Evolutionary conservation across 257 asterid genomes (phyloP).

Genomic region (Coffea canephora): DNA sequence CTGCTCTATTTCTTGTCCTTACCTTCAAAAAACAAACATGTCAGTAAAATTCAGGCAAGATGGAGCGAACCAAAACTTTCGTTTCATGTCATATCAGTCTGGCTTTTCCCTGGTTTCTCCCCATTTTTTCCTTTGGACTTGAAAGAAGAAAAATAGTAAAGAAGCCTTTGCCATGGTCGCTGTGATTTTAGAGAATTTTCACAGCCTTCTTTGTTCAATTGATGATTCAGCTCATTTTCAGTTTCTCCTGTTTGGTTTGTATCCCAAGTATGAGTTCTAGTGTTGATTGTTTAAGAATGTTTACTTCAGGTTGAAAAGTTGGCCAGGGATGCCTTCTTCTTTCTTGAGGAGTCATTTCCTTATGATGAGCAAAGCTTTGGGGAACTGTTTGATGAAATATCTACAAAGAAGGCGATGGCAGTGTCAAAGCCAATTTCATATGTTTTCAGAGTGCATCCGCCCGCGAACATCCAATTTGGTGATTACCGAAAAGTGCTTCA

Average conservation of each 20-base stretch:
- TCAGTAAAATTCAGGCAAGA: neutral
- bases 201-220: neutral
- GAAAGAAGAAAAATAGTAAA: too few species aligned
- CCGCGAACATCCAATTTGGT: conserved; percentile 33
- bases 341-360: conserved; percentile 62
- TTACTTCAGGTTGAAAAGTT: conserved; percentile 71
- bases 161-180: neutral
- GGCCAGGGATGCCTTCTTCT: conserved; percentile 73
- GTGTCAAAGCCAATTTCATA: conserved; percentile 66
- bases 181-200: too few species aligned
- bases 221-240: neutral
- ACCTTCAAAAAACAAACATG: neutral
- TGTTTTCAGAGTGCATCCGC: conserved; percentile 56
- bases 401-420: conserved; percentile 37
- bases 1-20: neutral
- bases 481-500: conserved; percentile 27
- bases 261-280: neutral
- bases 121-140: neutral
- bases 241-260: neutral
- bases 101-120: neutral
- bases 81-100: neutral
- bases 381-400: conserved; percentile 42
- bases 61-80: neutral
- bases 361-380: conserved; percentile 74
- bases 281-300: conserved; percentile 11